A percentile compares a stretch with the other conserved stretches of the same genome.
Evolutionary conservation across 2,329 filamentous ascomycete genomes (phyloP).

Genomic region (Tolypocladium sp.): DNA sequence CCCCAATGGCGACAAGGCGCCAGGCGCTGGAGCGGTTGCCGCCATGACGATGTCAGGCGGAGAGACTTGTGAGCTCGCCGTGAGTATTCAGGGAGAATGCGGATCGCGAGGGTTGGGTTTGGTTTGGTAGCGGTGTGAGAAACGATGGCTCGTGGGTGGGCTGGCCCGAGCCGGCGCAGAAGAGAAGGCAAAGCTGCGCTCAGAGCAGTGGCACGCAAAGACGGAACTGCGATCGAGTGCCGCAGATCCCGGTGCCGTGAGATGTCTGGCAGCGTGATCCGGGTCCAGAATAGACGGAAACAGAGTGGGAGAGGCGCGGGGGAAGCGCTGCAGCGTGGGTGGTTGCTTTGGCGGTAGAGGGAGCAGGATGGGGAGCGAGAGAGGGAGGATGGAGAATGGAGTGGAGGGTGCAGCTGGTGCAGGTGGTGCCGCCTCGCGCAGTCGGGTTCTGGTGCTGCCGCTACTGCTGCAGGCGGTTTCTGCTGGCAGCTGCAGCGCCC

Average conservation of each 20-base stretch:
- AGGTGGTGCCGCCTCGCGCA: too few species aligned
- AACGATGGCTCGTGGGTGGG: neutral
- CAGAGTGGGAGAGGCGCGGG: neutral
- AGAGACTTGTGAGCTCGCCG: constrained; percentile 1
- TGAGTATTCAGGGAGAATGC: neutral
- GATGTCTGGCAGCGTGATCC: neutral
- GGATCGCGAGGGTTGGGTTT: constrained; percentile 1
- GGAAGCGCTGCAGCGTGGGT: neutral
- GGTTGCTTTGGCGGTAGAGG: neutral
- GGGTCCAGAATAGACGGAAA: neutral
- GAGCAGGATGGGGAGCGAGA: neutral
- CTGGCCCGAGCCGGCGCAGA: neutral
- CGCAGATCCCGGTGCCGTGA: neutral
- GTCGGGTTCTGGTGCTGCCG: neutral
- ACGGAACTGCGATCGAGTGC: neutral
- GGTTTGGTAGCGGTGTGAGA: neutral
- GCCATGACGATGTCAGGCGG: constrained; percentile 32
- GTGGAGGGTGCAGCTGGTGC: neutral
- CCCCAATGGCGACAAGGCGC: constrained; percentile 35
- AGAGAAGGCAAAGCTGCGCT: neutral
- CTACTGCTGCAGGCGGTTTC: constrained; percentile 2
- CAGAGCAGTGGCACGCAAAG: neutral
- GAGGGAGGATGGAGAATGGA: neutral
- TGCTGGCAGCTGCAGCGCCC: constrained; percentile 4
- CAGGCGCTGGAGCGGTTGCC: constrained; percentile 39